A percentile compares a stretch with the other conserved stretches of the same genome.
These are phyloP conservation scores for Cryoendolithus antarcticus DNA, from an alignment of 2,329 filamentous ascomycete species.

Conservation along the genomic window DNA sequence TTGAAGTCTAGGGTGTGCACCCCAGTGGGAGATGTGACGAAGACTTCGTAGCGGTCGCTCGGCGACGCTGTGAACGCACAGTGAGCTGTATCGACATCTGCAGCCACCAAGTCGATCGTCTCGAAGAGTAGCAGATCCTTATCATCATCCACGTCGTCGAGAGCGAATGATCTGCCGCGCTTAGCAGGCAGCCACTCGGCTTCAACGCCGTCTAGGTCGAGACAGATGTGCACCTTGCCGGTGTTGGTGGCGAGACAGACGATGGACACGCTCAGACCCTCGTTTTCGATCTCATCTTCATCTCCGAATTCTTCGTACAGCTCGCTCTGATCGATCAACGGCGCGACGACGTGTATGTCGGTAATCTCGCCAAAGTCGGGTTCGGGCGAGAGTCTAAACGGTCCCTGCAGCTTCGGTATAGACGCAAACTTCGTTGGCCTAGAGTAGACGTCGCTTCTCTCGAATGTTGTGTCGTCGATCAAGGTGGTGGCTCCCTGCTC, in stretches of 20 bases:
- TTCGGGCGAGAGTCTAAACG: conserved; percentile 43
- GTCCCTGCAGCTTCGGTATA: conserved; percentile 50
- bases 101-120: conserved; percentile 23
- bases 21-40: conserved; percentile 42
- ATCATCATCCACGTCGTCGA: conserved; percentile 15
- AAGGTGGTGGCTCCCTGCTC: conserved; percentile 37
- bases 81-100: conserved; percentile 22
- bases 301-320: conserved; percentile 40
- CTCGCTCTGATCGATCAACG: conserved; percentile 40
- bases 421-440: conserved; percentile 42
- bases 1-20: conserved; percentile 44
- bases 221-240: conserved; percentile 45
- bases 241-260: conserved; percentile 46
- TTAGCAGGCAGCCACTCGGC: conserved; percentile 48
- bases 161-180: conserved; percentile 14
- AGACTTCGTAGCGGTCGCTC: conserved; percentile 45
- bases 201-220: conserved; percentile 50
- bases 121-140: conserved; percentile 28
- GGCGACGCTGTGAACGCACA: conserved; percentile 46
- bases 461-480: conserved; percentile 26
- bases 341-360: conserved; percentile 47
- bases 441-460: conserved; percentile 40
- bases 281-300: conserved; percentile 27
- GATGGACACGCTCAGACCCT: conserved; percentile 43
- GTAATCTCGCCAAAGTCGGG: conserved; percentile 44